These are phyloP conservation scores for Thymus quinquecostatus DNA, from an alignment of 257 asterid species.

Conservation along the genomic window DNA sequence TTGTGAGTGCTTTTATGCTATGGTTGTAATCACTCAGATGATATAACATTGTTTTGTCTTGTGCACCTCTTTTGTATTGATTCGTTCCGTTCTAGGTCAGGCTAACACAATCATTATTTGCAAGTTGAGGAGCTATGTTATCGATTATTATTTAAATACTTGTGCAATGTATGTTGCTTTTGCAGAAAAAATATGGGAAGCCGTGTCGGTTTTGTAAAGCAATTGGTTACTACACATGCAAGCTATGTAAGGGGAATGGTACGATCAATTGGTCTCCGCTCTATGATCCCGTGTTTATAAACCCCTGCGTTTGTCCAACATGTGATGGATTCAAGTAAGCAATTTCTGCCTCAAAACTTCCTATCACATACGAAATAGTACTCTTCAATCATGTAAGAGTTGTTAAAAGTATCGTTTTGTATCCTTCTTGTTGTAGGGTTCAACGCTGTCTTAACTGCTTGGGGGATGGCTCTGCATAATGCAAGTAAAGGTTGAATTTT, in stretches of 20 bases:
- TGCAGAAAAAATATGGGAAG: slow-evolving; percentile 63
- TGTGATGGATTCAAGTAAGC: slow-evolving; percentile 85
- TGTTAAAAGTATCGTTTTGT: slow-evolving; percentile 21
- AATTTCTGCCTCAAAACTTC: slow-evolving; percentile 7
- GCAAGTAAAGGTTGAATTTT: neutral
- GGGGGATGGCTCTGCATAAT: slow-evolving; percentile 57
- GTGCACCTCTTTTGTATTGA: neutral
- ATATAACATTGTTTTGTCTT: too few relatives aligned
- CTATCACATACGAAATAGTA: neutral
- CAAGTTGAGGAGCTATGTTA: too few relatives aligned
- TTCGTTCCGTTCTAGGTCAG: neutral
- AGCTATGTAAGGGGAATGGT: slow-evolving; percentile 70
- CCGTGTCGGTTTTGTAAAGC: slow-evolving; percentile 65
- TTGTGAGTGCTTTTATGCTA: neutral
- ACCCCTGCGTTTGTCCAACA: slow-evolving; percentile 90
- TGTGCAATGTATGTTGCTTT: slow-evolving; percentile 18
- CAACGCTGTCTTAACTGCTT: slow-evolving; percentile 88
- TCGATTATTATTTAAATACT: neutral
- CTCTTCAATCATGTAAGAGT: neutral
- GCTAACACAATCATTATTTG: neutral
- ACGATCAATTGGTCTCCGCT: slow-evolving; percentile 82
- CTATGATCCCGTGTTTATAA: slow-evolving; percentile 69
- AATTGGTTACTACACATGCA: slow-evolving; percentile 69
- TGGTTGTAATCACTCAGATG: too few relatives aligned
- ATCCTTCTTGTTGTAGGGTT: slow-evolving; percentile 54